Percentiles rank a stretch among this genome's conserved stretches.
Evolutionary conservation across 345 rosid species (phyloP).

Genomic region (Linum usitatissimum): DNA sequence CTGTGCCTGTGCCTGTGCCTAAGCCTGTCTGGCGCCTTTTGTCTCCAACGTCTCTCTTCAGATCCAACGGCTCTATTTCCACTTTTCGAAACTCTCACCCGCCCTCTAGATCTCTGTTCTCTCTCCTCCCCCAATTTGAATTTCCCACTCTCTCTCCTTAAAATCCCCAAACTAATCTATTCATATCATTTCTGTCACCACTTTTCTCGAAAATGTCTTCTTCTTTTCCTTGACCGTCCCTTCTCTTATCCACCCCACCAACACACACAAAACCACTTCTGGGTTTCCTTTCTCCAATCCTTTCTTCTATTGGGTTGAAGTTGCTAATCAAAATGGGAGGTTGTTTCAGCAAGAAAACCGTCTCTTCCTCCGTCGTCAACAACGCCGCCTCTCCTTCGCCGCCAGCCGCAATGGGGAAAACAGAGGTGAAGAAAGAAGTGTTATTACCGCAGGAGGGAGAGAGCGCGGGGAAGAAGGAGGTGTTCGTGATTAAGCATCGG

Average conservation of each 20-base stretch:
- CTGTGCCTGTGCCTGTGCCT: too few species aligned
- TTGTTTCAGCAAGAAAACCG: constrained; percentile 50
- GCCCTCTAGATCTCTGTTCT: background rate
- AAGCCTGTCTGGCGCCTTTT: too few species aligned
- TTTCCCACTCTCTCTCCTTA: constrained; percentile 7
- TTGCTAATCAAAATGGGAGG: constrained; percentile 34
- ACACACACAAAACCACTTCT: background rate
- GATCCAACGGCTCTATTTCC: constrained; percentile 14
- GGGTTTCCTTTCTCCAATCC: background rate
- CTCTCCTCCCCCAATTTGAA: constrained; percentile 14
- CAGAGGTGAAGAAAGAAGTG: too few species aligned
- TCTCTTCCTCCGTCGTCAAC: constrained; percentile 11
- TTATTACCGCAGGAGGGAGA: constrained; percentile 12
- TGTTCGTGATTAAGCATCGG: constrained; percentile 73
- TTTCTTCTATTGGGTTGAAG: background rate
- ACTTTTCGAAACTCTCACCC: constrained; percentile 7
- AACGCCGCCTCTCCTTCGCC: background rate
- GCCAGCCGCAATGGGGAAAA: background rate
- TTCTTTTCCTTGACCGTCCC: background rate
- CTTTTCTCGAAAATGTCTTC: background rate
- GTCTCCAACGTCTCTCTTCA: background rate
- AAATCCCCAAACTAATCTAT: constrained; percentile 16
- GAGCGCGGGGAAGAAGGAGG: constrained; percentile 41
- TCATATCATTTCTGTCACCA: background rate
- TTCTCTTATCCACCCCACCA: background rate